Percentiles rank a stretch among this genome's conserved stretches.
Evolutionary conservation across 441 rosid species (phyloP).

Genomic region (Flueggea neowawraea): DNA sequence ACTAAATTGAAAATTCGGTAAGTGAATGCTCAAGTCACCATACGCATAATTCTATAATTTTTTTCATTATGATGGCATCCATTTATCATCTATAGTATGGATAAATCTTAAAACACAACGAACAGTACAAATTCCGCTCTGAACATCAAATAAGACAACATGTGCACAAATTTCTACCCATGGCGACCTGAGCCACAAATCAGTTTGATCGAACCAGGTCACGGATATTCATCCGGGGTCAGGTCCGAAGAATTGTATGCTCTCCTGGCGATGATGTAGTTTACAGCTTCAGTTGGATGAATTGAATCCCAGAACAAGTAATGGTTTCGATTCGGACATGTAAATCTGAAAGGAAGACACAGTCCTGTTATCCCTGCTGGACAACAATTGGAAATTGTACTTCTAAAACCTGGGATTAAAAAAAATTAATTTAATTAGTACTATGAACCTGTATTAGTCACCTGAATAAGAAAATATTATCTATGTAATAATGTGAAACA

Average conservation of each 20-base stretch:
- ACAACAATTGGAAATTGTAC: conserved; percentile 13
- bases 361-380: background rate
- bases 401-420: conserved; percentile 7
- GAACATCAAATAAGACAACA: too few species aligned
- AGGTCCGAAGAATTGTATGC: conserved; percentile 2
- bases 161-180: too few species aligned
- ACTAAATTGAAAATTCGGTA: too few species aligned
- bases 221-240: conserved; percentile 16
- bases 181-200: too few species aligned
- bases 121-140: too few species aligned
- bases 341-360: conserved; percentile 1
- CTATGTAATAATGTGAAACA: background rate
- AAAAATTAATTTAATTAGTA: background rate
- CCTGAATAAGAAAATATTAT: background rate
- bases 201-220: conserved; percentile 1
- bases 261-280: background rate
- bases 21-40: too few species aligned
- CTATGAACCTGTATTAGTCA: too few species aligned
- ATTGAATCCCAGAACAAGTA: conserved; percentile 18
- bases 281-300: conserved; percentile 24
- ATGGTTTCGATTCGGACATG: conserved; percentile 8
- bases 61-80: too few species aligned
- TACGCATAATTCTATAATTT: too few species aligned
- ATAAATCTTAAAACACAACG: too few species aligned
- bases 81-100: too few species aligned